A percentile compares a stretch with the other conserved stretches of the same genome.
phyloP scores from a whole-genome alignment of 495 filamentous ascomycete species.

The Penicillium ucsense region DNA sequence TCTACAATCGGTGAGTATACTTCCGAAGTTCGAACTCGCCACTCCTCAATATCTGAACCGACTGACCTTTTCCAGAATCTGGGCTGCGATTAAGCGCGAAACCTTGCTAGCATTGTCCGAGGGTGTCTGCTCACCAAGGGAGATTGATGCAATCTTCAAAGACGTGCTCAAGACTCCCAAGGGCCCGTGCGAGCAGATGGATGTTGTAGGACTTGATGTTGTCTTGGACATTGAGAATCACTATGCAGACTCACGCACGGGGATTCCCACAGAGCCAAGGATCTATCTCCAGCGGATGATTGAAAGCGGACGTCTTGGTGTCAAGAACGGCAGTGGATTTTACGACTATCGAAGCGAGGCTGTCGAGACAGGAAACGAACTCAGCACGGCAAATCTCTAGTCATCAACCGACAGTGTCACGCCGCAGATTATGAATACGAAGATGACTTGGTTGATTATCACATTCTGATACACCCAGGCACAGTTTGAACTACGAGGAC shows the following conservation, averaged over 20 bases:
- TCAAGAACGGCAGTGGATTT: constrained; percentile 24
- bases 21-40: too few species aligned
- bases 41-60: too few species aligned
- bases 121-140: constrained; percentile 22
- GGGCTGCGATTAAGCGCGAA: constrained; percentile 35
- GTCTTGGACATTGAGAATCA: constrained; percentile 32
- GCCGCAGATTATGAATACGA: too few species aligned
- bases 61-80: constrained; percentile 16
- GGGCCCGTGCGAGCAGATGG: constrained; percentile 33
- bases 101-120: constrained; percentile 21
- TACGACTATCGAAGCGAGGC: constrained; percentile 16
- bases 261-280: constrained; percentile 16
- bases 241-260: constrained; percentile 15
- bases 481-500: too few species aligned
- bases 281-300: constrained; percentile 17
- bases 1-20: constrained; percentile 26
- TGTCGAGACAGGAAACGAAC: not conserved
- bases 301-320: constrained; percentile 14
- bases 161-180: constrained; percentile 25
- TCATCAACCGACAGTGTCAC: too few species aligned
- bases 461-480: too few species aligned
- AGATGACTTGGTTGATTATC: too few species aligned
- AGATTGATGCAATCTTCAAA: constrained; percentile 33
- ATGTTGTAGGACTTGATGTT: constrained; percentile 31
- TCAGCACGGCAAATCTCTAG: not conserved